Evolutionary conservation across 2,329 filamentous ascomycete genomes (phyloP), one percentile per base, ranked within the genome.

Genomic region (Fusarium sterilihyphosum): DNA sequence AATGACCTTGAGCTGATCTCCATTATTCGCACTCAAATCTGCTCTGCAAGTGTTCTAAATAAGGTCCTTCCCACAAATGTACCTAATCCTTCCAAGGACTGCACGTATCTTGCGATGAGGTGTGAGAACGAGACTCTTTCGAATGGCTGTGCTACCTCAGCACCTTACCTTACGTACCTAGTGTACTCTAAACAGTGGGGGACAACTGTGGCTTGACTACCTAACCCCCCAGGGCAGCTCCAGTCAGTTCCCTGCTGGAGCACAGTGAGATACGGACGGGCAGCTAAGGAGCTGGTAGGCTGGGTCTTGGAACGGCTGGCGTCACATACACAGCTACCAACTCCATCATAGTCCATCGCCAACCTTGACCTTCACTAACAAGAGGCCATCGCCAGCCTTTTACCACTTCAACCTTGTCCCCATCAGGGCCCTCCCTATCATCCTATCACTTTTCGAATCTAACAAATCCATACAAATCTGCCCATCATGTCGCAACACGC

Each of bases 401-500:
- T 58, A 62, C 71, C 73, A 18, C 56, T 52, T 62, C 63, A 54
- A 58, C 52, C 43, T 59, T 54, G 46, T 65, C 50, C 67, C 46
- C 52, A 31, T 29, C 44, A 52, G 65, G 64, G 40, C 46, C 54
- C 44, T 20, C 29, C 43, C 52, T 56, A 47, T 65, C 41, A 38
- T 35, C n/a, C 43, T 56, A 33, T 43, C 58, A 47, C 43, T 61
- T 44, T 44, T 63, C 61, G 57, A 76, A 67, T 71, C 43, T 64
- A 54, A 58, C 62, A 53, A 50, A 62, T 14, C 18, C 63, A 60
- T 67, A 67, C 31, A 73, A 68, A 71, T 44, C 65, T 72, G 74
- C 82, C 67, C 88, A 92, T 85, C 84, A 98, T 98, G 95, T 96
- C 95, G 86, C 93, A 95, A 89, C 95, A 98, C 92, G 93, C 94